These are phyloP conservation scores for Leccinum rimulosum DNA, from an alignment of 768 basidiomycete species.

Conservation along the genomic window DNA sequence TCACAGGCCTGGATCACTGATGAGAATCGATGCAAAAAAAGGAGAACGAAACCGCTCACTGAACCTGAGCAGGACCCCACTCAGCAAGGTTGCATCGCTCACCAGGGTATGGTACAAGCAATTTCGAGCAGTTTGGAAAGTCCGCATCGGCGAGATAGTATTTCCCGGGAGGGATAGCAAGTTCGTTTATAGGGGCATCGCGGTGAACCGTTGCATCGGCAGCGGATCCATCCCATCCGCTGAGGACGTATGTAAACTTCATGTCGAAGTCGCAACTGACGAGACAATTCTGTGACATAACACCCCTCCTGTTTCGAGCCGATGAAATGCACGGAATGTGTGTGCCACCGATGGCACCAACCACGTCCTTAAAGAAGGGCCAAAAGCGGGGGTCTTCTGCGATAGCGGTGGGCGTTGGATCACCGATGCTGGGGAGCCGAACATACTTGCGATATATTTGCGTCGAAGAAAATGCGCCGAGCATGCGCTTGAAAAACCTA, in stretches of 20 bases:
- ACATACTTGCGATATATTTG: neutral
- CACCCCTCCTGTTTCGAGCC: too few species aligned
- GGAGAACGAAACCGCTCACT: neutral
- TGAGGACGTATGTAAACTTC: neutral
- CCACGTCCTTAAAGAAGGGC: neutral
- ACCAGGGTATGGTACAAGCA: neutral
- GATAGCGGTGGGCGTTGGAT: neutral
- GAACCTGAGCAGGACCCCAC: neutral
- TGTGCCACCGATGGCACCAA: neutral
- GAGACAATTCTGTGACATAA: neutral
- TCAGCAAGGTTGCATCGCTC: neutral
- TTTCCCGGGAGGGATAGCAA: neutral
- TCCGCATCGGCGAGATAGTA: neutral
- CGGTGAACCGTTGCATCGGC: neutral
- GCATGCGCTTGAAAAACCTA: neutral
- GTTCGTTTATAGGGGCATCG: neutral
- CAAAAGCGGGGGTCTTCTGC: neutral
- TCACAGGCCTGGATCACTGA: neutral
- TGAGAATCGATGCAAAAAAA: neutral
- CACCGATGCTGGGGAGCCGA: neutral
- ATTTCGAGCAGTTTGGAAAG: neutral
- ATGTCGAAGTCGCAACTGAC: neutral
- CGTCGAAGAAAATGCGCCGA: neutral
- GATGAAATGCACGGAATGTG: neutral
- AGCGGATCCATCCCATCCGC: neutral